A percentile compares a stretch with the other conserved stretches of the same genome.
Evolutionary conservation across 2,329 filamentous ascomycete species (phyloP).

Genomic region (Decorospora gaudefroyi): DNA sequence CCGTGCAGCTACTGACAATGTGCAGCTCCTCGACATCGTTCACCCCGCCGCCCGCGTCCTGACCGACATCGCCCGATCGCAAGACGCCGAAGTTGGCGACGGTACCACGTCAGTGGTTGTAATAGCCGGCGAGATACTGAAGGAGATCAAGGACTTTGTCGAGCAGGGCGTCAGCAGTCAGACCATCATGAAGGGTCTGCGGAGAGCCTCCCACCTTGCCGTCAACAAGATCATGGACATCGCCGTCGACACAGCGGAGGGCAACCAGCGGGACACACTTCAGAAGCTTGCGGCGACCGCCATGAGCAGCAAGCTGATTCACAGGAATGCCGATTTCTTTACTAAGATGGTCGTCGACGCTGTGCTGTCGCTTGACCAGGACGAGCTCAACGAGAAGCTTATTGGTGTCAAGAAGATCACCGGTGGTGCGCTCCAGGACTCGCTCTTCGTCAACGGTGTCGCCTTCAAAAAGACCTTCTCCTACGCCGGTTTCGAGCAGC

Average conservation of each 20-base stretch:
- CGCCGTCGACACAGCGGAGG: slow-evolving; percentile 80
- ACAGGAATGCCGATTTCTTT: slow-evolving; percentile 95
- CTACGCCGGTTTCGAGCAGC: slow-evolving; percentile 98
- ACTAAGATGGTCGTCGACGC: slow-evolving; percentile 98
- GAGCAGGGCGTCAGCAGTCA: slow-evolving; percentile 97
- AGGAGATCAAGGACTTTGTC: slow-evolving; percentile 94
- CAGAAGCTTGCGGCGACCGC: slow-evolving; percentile 88
- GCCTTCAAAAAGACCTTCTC: slow-evolving; percentile 99
- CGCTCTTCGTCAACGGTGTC: slow-evolving; percentile 94
- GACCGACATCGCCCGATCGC: slow-evolving; percentile 96
- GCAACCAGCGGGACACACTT: slow-evolving; percentile 84
- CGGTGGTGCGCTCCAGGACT: slow-evolving; percentile 93
- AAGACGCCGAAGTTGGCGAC: slow-evolving; percentile 98
- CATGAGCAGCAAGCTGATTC: slow-evolving; percentile 99
- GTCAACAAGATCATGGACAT: slow-evolving; percentile 99
- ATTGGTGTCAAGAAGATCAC: slow-evolving; percentile 99
- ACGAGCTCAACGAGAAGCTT: slow-evolving; percentile 95
- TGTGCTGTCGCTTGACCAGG: slow-evolving; percentile 91
- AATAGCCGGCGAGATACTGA: slow-evolving; percentile 93
- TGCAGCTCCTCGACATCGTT: slow-evolving; percentile 93
- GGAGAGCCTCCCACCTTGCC: slow-evolving; percentile 84
- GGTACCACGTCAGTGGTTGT: slow-evolving; percentile 98
- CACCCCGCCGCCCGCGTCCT: slow-evolving; percentile 96
- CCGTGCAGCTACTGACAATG: slow-evolving; percentile 9
- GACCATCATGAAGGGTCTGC: slow-evolving; percentile 94